These are phyloP conservation scores for Zygosaccharomyces rouxii DNA, from an alignment of 805 yeast species.

Conservation along the genomic window DNA sequence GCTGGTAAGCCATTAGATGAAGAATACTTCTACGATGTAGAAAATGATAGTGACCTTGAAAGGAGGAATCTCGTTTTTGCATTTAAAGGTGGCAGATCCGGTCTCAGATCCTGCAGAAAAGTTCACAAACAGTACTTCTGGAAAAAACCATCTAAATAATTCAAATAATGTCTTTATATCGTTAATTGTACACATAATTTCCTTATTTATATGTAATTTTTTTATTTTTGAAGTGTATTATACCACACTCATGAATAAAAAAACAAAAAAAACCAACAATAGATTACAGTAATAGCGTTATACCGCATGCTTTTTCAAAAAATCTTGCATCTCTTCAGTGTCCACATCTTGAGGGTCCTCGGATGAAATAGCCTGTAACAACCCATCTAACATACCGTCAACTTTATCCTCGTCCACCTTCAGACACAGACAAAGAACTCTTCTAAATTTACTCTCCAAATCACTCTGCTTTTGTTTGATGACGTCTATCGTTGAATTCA, in stretches of 20 bases:
- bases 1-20: conserved; percentile 93
- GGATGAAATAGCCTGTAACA: conserved; percentile 86
- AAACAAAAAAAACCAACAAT: not conserved
- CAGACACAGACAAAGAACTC: conserved; percentile 85
- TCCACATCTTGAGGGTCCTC: conserved; percentile 64
- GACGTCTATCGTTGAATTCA: conserved; percentile 48
- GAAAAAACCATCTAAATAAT: conserved; percentile 41
- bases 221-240: not conserved
- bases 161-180: not conserved
- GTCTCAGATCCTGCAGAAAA: conserved; percentile 84
- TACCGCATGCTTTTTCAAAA: conserved; percentile 47
- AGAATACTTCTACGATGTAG: conserved; percentile 87
- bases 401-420: conserved; percentile 80
- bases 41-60: conserved; percentile 66
- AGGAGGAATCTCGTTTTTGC: conserved; percentile 69
- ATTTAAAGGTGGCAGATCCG: conserved; percentile 70
- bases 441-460: conserved; percentile 72
- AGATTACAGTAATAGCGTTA: not conserved
- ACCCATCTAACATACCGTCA: conserved; percentile 74
- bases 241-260: not conserved
- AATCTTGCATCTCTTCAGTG: conserved; percentile 45
- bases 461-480: conserved; percentile 52
- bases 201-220: not conserved
- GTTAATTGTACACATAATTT: not conserved
- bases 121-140: conserved; percentile 75